phyloP scores from a whole-genome alignment of 805 yeast species.

The Kuraishia cidri region DNA sequence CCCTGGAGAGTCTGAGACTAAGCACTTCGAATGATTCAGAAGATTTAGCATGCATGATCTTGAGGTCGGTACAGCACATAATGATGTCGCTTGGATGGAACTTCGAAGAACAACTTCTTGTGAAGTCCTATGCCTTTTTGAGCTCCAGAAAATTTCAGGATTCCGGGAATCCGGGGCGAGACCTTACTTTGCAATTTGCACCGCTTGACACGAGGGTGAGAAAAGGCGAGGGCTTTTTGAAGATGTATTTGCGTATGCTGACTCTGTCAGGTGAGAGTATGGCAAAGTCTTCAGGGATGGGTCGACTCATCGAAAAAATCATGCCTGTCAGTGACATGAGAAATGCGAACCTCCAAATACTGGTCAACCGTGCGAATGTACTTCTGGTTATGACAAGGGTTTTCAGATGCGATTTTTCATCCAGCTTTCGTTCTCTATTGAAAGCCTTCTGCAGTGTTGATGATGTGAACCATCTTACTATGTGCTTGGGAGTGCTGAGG shows the following conservation, averaged over 20 bases:
- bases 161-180: too few species aligned
- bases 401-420: conserved; percentile 16
- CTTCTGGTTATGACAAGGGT: conserved; percentile 17
- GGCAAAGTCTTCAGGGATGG: conserved; percentile 5
- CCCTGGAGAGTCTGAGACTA: conserved; percentile 7
- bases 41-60: conserved; percentile 7
- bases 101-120: conserved; percentile 18
- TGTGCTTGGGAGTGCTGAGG: too few species aligned
- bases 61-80: conserved; percentile 11
- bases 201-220: too few species aligned
- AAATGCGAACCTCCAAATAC: conserved; percentile 12
- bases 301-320: conserved; percentile 19
- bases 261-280: conserved; percentile 18
- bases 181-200: too few species aligned
- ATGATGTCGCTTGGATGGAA: conserved; percentile 16
- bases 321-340: conserved; percentile 21
- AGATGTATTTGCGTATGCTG: conserved; percentile 14
- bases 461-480: too few species aligned
- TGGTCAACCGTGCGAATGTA: conserved; percentile 19
- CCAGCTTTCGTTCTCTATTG: conserved; percentile 8
- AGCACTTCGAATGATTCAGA: not conserved
- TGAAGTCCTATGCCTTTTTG: too few species aligned
- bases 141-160: too few species aligned
- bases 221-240: too few species aligned
- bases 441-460: too few species aligned